Percentiles rank a stretch among this genome's conserved stretches.
These are phyloP conservation scores for Aspergillus amoenus DNA, from an alignment of 2,329 filamentous ascomycete genomes.

Conservation along the genomic window DNA sequence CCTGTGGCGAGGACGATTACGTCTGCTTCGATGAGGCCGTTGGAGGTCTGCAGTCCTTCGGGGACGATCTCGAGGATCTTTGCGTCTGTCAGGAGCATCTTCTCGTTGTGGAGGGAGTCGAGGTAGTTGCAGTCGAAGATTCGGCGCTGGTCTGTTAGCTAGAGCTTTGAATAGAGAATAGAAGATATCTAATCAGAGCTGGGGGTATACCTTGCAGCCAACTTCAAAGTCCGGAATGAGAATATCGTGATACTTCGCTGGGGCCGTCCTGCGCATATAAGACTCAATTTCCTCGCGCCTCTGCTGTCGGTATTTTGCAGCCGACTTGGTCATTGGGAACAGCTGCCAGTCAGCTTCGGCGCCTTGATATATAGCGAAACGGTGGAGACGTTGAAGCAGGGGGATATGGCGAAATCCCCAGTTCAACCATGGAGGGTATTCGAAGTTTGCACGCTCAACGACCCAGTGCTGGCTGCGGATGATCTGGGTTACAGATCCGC, in stretches of 20 bases:
- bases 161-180: no score
- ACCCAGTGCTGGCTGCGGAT: conserved; percentile 58
- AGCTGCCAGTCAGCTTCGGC: conserved; percentile 22
- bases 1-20: conserved; percentile 11
- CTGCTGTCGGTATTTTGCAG: conserved; percentile 37
- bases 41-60: conserved; percentile 29
- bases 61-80: conserved; percentile 49
- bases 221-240: conserved; percentile 16
- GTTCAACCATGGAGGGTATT: conserved; percentile 38
- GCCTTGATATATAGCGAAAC: conserved; percentile 36
- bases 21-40: conserved; percentile 9
- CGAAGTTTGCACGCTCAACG: no score
- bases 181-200: no score
- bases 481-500: conserved; percentile 56
- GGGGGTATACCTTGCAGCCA: conserved; percentile 8
- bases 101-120: conserved; percentile 7
- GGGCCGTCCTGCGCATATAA: conserved; percentile 24
- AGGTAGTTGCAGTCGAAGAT: conserved; percentile 14
- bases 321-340: conserved; percentile 46
- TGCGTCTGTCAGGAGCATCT: conserved; percentile 51
- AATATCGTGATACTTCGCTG: conserved; percentile 11
- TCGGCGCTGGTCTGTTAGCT: conserved; percentile 2
- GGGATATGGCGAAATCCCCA: conserved; percentile 37
- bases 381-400: conserved; percentile 44
- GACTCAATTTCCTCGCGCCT: conserved; percentile 37